phyloP scores from a whole-genome alignment of 192 early-diverging fungal genomes.

The Rhizophagus sp. region DNA sequence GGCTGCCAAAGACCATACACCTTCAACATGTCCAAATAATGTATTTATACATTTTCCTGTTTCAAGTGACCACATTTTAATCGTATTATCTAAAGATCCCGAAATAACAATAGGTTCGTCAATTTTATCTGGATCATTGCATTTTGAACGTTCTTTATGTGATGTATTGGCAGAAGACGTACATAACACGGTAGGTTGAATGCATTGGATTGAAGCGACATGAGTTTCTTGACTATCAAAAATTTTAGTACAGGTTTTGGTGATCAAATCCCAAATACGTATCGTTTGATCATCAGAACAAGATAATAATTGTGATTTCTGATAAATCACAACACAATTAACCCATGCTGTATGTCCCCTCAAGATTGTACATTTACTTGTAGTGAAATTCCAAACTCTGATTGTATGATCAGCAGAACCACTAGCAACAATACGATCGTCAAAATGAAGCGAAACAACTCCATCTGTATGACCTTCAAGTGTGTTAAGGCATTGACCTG shows the following conservation, averaged over 20 bases:
- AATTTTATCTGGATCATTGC: background rate
- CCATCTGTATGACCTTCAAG: constrained; percentile 78
- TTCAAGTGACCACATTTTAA: constrained; percentile 92
- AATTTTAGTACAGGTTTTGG: constrained; percentile 65
- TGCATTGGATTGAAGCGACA: constrained; percentile 66
- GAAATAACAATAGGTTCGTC: constrained; percentile 68
- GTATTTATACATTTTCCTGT: constrained; percentile 75
- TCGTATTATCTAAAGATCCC: constrained; percentile 79
- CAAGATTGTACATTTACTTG: constrained; percentile 69
- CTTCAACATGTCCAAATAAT: constrained; percentile 80
- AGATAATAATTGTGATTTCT: constrained; percentile 68
- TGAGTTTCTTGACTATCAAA: constrained; percentile 75
- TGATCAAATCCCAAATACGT: constrained; percentile 81
- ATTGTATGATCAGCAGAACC: constrained; percentile 86
- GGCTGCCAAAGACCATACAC: constrained; percentile 79
- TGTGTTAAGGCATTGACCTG: constrained; percentile 83
- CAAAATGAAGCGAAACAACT: constrained; percentile 84
- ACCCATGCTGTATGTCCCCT: constrained; percentile 90
- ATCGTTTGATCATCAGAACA: constrained; percentile 89
- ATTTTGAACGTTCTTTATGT: background rate
- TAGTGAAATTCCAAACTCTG: constrained; percentile 80
- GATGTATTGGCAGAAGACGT: background rate
- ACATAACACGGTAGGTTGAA: constrained; percentile 41
- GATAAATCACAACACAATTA: constrained; percentile 82
- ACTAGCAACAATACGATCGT: constrained; percentile 75